Conservation (phyloP, 495 filamentous ascomycete genomes). For the Penicillium malachiteum region DNA sequence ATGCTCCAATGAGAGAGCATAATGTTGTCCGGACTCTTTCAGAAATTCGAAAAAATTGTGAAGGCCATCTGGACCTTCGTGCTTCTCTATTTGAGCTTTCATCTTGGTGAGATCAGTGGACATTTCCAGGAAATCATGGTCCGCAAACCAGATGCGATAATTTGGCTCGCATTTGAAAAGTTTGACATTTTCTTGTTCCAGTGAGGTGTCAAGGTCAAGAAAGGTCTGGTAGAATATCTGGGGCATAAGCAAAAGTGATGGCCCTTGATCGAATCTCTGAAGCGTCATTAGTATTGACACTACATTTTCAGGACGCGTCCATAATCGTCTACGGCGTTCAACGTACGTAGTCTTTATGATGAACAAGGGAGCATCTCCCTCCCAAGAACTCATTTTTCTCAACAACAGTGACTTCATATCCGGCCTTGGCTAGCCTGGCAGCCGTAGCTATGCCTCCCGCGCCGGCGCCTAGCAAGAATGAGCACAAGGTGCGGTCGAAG, state of each 20-base stretch:
- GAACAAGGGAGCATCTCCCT: background rate
- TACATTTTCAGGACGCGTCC: too few relatives aligned
- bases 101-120: constrained; percentile 60
- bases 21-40: constrained; percentile 62
- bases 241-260: constrained; percentile 66
- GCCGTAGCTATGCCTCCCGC: background rate
- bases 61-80: constrained; percentile 65
- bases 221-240: constrained; percentile 64
- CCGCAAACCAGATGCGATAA: constrained; percentile 66
- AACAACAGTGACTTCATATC: background rate
- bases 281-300: too few relatives aligned
- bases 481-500: too few relatives aligned
- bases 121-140: constrained; percentile 57
- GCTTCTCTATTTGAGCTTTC: constrained; percentile 65
- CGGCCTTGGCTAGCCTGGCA: background rate
- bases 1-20: constrained; percentile 58
- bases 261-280: constrained; percentile 70
- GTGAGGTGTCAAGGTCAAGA: constrained; percentile 58
- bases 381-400: background rate
- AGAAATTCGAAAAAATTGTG: constrained; percentile 60
- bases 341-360: background rate
- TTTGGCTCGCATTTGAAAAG: constrained; percentile 69
- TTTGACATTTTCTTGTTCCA: constrained; percentile 57
- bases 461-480: too few relatives aligned
- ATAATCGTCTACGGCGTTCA: background rate